Evolutionary conservation across 768 basidiomycete species (phyloP).

Genomic region (Pholiota conissans): DNA sequence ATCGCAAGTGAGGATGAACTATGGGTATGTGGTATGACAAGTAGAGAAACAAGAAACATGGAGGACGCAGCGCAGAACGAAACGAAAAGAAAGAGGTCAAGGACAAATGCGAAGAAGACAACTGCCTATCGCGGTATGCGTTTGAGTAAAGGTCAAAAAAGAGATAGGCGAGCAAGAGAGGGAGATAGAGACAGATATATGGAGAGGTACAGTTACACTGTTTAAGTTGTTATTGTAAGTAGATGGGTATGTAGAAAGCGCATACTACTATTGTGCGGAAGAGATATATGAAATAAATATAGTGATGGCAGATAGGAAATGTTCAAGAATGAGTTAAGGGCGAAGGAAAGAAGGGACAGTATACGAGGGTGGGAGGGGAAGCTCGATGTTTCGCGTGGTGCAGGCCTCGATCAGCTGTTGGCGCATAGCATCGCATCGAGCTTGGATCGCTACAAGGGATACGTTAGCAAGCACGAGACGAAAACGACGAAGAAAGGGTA

Average conservation of each 20-base stretch:
- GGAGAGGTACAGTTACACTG: slow-evolving; percentile 4
- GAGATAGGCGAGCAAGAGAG: background rate
- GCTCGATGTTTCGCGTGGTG: slow-evolving; percentile 36
- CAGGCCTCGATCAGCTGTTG: slow-evolving; percentile 52
- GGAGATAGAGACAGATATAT: background rate
- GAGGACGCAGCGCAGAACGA: too few relatives aligned
- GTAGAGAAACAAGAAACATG: background rate
- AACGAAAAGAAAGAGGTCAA: too few relatives aligned
- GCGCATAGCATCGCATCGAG: slow-evolving; percentile 48
- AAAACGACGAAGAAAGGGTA: slow-evolving; percentile 4
- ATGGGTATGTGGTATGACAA: background rate
- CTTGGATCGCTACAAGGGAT: slow-evolving; percentile 40
- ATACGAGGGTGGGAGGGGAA: slow-evolving; percentile 38
- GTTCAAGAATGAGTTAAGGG: slow-evolving; percentile 1
- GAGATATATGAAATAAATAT: background rate
- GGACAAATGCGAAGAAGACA: background rate
- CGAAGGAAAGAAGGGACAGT: slow-evolving; percentile 34
- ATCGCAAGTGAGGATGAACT: background rate
- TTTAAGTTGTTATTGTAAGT: background rate
- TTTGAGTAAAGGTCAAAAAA: background rate
- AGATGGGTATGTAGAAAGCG: background rate
- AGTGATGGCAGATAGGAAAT: background rate
- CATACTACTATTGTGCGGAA: background rate
- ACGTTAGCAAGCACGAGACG: background rate
- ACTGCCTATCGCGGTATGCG: background rate